Conservation (phyloP, 768 basidiomycete genomes). For the Trametes coccinea region DNA sequence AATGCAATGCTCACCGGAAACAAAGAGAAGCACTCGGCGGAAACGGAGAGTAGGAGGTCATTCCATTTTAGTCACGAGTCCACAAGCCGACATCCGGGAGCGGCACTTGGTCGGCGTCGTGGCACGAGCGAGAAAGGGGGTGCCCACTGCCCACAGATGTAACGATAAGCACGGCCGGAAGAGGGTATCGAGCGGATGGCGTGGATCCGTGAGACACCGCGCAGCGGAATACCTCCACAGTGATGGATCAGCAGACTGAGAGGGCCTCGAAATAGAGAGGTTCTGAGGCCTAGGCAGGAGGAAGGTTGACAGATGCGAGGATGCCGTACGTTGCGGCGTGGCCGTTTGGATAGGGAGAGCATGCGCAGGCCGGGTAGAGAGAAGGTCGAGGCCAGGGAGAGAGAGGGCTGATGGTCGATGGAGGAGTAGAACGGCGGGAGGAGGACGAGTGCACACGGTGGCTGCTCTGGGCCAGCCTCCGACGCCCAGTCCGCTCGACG, state of each 20-base stretch:
- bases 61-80: not conserved
- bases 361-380: not conserved
- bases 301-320: not conserved
- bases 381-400: not conserved
- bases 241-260: not conserved
- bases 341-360: not conserved
- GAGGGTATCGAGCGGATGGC: not conserved
- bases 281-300: not conserved
- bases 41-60: not conserved
- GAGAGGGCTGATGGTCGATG: not conserved
- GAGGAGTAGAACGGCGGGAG: constrained; percentile 5
- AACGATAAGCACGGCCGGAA: not conserved
- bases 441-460: not conserved
- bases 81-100: not conserved
- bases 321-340: not conserved
- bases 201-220: not conserved
- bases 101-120: not conserved
- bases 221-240: not conserved
- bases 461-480: constrained; percentile 1
- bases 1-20: too few relatives aligned
- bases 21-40: too few relatives aligned
- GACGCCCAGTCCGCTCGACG: constrained; percentile 1
- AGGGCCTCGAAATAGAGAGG: not conserved
- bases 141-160: not conserved
- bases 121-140: not conserved